A percentile compares a stretch with the other conserved stretches of the same genome.
Conservation (phyloP, 768 basidiomycete species). For the Fibroporia radiculosa region DNA sequence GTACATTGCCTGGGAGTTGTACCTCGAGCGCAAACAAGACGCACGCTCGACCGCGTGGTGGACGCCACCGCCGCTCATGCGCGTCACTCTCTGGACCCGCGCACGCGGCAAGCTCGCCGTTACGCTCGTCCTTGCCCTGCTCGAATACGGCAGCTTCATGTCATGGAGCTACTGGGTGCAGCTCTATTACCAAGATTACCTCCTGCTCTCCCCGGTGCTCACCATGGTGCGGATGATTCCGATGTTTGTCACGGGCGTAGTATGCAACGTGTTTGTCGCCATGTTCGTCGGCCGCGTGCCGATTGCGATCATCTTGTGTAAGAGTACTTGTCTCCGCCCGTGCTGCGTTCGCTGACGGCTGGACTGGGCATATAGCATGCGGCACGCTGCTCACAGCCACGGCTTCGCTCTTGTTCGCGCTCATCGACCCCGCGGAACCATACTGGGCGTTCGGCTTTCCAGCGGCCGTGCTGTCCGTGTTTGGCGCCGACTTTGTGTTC, state of each 20-base stretch:
- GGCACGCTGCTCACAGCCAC: slow-evolving; percentile 53
- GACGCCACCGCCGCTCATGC: slow-evolving; percentile 59
- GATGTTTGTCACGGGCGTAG: slow-evolving; percentile 57
- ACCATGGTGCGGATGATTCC: slow-evolving; percentile 65
- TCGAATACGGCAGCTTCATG: slow-evolving; percentile 53
- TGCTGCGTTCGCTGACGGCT: not conserved
- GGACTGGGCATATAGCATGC: slow-evolving; percentile 23
- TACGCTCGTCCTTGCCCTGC: slow-evolving; percentile 54
- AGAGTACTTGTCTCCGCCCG: not conserved
- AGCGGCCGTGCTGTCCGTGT: slow-evolving; percentile 51
- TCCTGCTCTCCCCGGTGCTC: slow-evolving; percentile 42
- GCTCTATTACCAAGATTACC: slow-evolving; percentile 69
- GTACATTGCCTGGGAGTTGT: slow-evolving; percentile 63
- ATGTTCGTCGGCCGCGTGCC: slow-evolving; percentile 47
- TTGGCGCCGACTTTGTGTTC: slow-evolving; percentile 76
- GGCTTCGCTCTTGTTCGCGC: slow-evolving; percentile 60
- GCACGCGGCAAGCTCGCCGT: slow-evolving; percentile 54
- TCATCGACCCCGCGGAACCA: slow-evolving; percentile 45
- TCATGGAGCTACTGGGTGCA: slow-evolving; percentile 48
- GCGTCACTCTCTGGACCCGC: slow-evolving; percentile 53
- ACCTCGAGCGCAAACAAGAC: slow-evolving; percentile 37
- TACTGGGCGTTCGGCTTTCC: slow-evolving; percentile 80
- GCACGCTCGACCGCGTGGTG: slow-evolving; percentile 17
- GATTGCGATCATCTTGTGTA: slow-evolving; percentile 45
- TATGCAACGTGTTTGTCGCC: slow-evolving; percentile 61